Evolutionary conservation across 2,329 filamentous ascomycete genomes (phyloP), one percentile per base, ranked within the genome.

Genomic region (Fusarium burgessii): DNA sequence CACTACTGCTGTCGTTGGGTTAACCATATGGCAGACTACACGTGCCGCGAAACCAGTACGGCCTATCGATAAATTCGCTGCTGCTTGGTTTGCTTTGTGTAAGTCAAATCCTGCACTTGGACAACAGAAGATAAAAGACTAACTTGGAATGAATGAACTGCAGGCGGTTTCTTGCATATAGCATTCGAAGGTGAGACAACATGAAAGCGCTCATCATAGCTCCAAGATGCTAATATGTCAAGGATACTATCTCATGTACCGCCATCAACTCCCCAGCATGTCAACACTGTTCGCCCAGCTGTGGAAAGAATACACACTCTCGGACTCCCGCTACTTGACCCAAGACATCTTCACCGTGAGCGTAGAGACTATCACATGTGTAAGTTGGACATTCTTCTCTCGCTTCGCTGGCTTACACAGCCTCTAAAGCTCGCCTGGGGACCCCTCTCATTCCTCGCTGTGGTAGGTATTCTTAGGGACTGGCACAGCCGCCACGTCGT

Each of bases 231-330:
- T 65, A 27, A 62, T 35, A 42, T 18, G 33, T 32, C 8, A 45
- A 90, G 89, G 91, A 40, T 97, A 97, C 80, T 97, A 94, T 78
- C 86, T 94, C 68, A 80, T 88, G 70, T 89, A 95, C 78, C 91
- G 93, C 78, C 81, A 84, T 25, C 83, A 82, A 27, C 86, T 97
- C 78, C 89, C 90, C 0, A 84, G 87, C 14, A 89, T 89, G 65
- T 91, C 94, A 78, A 90, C 91, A 58, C 82, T 96, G 11, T 91
- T 95, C 61, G 93, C 91, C 5, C 93, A 97, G 83, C 84, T 97
- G 46, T 97, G 94, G 94, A 97, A 97, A 78, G 94, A 97, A 81
- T 97, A 97, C 79, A 87, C 93, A 6, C 86, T 95, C 36, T 95
- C 93, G 5, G 94, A 97, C 82, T 97, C 94, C 58, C 88, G 94